Evolutionary conservation across 2,329 filamentous ascomycete species (phyloP).

Genomic region (Aspergillus sclerotialis): DNA sequence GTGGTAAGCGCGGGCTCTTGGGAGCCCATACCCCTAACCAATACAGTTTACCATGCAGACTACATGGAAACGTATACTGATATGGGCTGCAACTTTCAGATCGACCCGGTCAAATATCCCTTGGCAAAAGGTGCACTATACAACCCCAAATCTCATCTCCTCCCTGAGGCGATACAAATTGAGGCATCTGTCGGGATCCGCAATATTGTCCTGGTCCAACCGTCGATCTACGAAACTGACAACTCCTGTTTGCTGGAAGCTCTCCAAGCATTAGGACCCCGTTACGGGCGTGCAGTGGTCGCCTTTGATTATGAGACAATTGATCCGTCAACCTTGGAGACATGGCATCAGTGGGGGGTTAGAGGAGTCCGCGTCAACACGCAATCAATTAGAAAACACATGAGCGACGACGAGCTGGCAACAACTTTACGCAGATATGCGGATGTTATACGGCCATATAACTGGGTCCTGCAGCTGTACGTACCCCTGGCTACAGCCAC

Average conservation of each 20-base stretch:
- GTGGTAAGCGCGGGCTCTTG: no score
- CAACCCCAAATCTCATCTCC: conserved; percentile 42
- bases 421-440: conserved; percentile 43
- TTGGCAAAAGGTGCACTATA: conserved; percentile 46
- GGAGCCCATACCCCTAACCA: no score
- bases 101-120: conserved; percentile 47
- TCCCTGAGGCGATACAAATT: conserved; percentile 47
- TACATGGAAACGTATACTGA: no score
- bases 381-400: conserved; percentile 43
- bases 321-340: conserved; percentile 32
- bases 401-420: conserved; percentile 37
- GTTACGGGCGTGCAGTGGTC: conserved; percentile 49
- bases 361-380: conserved; percentile 55
- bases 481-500: conserved; percentile 46
- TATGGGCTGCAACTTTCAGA: no score
- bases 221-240: conserved; percentile 56
- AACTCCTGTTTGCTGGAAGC: conserved; percentile 54
- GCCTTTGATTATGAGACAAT: conserved; percentile 45
- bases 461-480: conserved; percentile 56
- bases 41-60: no score
- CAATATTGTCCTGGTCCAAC: conserved; percentile 55
- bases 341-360: conserved; percentile 53
- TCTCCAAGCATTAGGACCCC: conserved; percentile 43
- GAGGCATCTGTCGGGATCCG: conserved; percentile 45
- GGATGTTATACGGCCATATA: conserved; percentile 41